A percentile compares a stretch with the other conserved stretches of the same genome.
These are phyloP conservation scores for Sicyos baderoa DNA, from an alignment of 306 rosid genomes.

Conservation along the genomic window DNA sequence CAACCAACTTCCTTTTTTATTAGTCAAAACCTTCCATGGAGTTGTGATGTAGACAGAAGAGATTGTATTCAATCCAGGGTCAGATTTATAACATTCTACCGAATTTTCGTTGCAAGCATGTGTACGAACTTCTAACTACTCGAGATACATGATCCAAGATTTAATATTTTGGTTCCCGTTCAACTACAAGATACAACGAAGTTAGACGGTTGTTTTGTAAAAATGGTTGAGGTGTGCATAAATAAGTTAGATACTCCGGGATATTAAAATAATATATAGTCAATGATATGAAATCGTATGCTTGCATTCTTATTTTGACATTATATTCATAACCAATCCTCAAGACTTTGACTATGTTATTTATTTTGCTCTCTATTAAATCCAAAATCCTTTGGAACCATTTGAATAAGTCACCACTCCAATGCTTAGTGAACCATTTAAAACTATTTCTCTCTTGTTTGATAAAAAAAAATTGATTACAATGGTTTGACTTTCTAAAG, in stretches of 20 bases:
- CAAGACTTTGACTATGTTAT: not conserved
- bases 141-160: not conserved
- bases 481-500: not conserved
- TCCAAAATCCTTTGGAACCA: not conserved
- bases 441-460: not conserved
- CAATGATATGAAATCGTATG: too few relatives aligned
- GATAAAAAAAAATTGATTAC: not conserved
- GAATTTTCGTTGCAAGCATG: too few relatives aligned
- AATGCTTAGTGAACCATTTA: not conserved
- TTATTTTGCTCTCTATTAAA: not conserved
- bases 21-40: not conserved
- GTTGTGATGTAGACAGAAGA: not conserved
- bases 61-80: constrained; percentile 6
- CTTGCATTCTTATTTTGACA: not conserved
- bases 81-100: not conserved
- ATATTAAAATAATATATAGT: too few relatives aligned
- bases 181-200: not conserved
- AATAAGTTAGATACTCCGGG: too few relatives aligned
- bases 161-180: not conserved
- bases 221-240: too few relatives aligned
- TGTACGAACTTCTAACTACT: too few relatives aligned
- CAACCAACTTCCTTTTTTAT: not conserved
- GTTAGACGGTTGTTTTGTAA: too few relatives aligned
- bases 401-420: not conserved
- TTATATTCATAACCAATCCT: not conserved